These are phyloP conservation scores for Oryza longistaminata DNA, from an alignment of 176 grass and related monocot genomes.

Conservation along the genomic window DNA sequence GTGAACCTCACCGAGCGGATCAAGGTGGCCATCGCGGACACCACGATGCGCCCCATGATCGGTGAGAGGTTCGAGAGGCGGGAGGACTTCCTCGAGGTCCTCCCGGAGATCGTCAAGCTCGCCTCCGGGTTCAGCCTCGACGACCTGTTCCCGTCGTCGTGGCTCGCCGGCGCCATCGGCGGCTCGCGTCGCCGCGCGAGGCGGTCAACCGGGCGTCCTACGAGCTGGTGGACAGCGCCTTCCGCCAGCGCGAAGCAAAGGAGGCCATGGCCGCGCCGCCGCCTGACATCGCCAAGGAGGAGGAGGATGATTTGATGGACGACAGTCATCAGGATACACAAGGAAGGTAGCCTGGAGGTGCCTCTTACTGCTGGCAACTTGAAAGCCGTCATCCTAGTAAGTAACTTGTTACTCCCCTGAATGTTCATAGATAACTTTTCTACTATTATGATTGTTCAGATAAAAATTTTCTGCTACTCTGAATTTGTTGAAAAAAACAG, in stretches of 20 bases:
- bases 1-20: constrained; percentile 37
- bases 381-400: not conserved
- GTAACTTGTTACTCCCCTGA: not conserved
- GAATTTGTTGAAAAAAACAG: too few species aligned
- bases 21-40: constrained; percentile 6
- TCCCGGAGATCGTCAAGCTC: not conserved
- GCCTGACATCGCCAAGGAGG: not conserved
- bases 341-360: not conserved
- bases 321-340: constrained; percentile 4
- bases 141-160: constrained; percentile 34
- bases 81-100: not conserved
- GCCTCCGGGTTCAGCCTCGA: not conserved
- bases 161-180: not conserved
- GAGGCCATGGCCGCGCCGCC: not conserved
- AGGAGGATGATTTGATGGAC: not conserved
- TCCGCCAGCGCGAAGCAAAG: constrained; percentile 1
- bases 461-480: too few species aligned
- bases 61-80: constrained; percentile 32
- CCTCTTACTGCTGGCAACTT: not conserved
- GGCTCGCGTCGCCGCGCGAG: not conserved
- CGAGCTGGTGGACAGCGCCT: constrained; percentile 9
- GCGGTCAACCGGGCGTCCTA: not conserved
- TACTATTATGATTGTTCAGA: too few species aligned
- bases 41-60: constrained; percentile 27
- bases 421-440: too few species aligned